phyloP scores from a whole-genome alignment of 352 stramenopile genomes.

The Globisporangium alternatum region DNA sequence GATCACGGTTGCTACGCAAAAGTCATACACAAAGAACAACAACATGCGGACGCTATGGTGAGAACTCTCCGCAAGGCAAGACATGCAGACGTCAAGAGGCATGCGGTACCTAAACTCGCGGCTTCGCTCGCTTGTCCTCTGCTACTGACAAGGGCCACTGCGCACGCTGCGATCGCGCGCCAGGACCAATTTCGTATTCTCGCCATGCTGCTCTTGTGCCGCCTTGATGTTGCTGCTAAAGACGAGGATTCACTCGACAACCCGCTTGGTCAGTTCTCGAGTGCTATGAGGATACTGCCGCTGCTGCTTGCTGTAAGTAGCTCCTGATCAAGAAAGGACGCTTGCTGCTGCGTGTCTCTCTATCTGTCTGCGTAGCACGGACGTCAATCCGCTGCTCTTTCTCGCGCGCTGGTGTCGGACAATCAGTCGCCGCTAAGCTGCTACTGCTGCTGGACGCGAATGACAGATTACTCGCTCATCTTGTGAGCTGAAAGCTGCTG shows the following conservation, averaged over 20 bases:
- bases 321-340: slow-evolving; percentile 2
- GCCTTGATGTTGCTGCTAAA: neutral
- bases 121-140: neutral
- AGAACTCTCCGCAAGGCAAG: neutral
- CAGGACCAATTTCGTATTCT: slow-evolving; percentile 12
- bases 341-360: neutral
- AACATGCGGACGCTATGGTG: neutral
- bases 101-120: neutral
- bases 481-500: neutral
- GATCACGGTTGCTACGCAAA: too few relatives aligned
- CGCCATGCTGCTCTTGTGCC: slow-evolving; percentile 4
- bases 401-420: neutral
- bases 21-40: neutral
- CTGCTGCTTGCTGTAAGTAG: neutral
- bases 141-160: neutral
- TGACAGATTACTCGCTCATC: slow-evolving; percentile 2
- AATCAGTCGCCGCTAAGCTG: neutral
- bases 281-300: neutral
- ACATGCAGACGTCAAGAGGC: neutral
- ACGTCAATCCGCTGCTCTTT: neutral
- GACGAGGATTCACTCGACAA: neutral
- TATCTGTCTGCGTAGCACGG: too few relatives aligned
- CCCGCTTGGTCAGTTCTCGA: neutral
- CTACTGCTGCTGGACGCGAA: neutral
- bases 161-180: slow-evolving; percentile 3